Percentiles rank a stretch among this genome's conserved stretches.
These are phyloP conservation scores for Ogataea sp. DNA, from an alignment of 805 yeast species.

Conservation along the genomic window DNA sequence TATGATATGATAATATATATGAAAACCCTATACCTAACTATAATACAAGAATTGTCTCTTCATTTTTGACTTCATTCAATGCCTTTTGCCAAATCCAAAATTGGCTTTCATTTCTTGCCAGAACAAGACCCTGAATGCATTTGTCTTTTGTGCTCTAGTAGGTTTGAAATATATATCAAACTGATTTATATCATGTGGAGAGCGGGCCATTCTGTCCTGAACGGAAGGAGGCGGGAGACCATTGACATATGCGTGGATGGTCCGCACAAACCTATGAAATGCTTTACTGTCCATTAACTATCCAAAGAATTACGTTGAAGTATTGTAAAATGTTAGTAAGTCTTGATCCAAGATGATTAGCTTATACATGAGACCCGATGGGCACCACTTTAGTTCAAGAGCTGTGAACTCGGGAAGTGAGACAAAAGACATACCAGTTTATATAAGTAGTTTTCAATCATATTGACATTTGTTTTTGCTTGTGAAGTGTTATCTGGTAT, in stretches of 20 bases:
- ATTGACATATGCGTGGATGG: conserved; percentile 56
- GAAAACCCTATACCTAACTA: background rate
- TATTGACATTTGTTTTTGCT: background rate
- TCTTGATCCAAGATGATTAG: too few species aligned
- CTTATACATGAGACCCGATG: background rate
- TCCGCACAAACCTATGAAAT: conserved; percentile 56
- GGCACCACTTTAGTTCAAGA: too few species aligned
- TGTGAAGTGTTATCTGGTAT: too few species aligned
- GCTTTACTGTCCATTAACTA: conserved; percentile 30
- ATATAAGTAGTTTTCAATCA: conserved; percentile 1
- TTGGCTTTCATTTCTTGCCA: conserved; percentile 50
- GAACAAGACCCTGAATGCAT: conserved; percentile 54
- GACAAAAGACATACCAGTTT: background rate
- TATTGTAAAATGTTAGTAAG: background rate
- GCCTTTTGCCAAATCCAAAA: conserved; percentile 32
- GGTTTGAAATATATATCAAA: conserved; percentile 31
- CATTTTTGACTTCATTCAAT: background rate
- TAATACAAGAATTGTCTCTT: too few species aligned
- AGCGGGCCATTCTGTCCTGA: conserved; percentile 12
- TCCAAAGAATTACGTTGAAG: background rate
- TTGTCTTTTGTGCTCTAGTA: conserved; percentile 43
- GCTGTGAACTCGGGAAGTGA: too few species aligned
- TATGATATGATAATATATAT: background rate
- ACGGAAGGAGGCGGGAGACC: conserved; percentile 42
- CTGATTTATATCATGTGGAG: conserved; percentile 5